These are phyloP conservation scores for Syzygium aromaticum DNA, from an alignment of 345 rosid species.

Conservation along the genomic window DNA sequence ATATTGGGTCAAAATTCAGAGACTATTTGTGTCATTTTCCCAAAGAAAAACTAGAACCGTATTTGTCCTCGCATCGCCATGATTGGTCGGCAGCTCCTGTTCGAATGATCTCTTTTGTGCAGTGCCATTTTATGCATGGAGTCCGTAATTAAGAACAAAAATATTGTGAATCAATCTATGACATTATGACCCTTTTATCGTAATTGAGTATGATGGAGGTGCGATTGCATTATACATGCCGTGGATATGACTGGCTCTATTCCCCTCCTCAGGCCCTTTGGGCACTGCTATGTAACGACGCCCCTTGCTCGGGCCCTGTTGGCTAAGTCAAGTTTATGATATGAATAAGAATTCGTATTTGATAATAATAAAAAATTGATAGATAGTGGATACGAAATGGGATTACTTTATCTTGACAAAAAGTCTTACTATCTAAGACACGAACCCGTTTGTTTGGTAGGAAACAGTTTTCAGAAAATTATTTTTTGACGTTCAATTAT, in stretches of 20 bases:
- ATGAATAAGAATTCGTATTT: background rate
- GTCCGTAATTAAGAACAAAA: no score
- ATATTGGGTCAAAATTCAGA: no score
- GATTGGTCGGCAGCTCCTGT: background rate
- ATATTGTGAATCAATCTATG: background rate
- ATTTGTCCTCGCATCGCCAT: background rate
- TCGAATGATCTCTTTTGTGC: no score
- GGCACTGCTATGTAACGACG: background rate
- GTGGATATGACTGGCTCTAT: background rate
- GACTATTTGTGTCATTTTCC: no score
- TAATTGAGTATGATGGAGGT: background rate
- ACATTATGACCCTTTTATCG: background rate
- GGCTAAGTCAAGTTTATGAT: background rate
- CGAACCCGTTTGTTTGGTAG: no score
- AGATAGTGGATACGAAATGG: no score
- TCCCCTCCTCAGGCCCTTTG: background rate
- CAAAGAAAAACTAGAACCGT: background rate
- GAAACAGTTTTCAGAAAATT: no score
- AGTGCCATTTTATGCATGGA: no score
- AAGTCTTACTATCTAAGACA: no score
- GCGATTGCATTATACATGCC: background rate
- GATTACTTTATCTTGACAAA: no score
- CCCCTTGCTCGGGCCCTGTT: background rate
- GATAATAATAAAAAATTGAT: no score
- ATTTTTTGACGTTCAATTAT: no score